Conservation (phyloP, 2,329 filamentous ascomycete species). For the Rhynchosporium agropyri region DNA sequence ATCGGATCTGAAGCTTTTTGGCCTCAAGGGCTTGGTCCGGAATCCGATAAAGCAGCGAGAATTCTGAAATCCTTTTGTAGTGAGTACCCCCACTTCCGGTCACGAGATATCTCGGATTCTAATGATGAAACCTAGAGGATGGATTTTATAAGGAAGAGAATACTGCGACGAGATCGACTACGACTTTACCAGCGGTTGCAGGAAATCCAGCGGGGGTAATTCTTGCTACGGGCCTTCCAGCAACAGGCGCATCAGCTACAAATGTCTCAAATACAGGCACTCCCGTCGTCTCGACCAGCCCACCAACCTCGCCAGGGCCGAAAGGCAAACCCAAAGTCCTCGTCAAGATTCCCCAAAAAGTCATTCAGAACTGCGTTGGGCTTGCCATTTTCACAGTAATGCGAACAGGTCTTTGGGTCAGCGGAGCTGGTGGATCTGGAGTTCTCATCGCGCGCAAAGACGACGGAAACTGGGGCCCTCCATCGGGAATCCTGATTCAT, state of each 20-base stretch:
- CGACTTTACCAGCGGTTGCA: background rate
- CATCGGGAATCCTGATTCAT: conserved; percentile 87
- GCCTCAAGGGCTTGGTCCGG: conserved; percentile 80
- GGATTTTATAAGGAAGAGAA: conserved; percentile 64
- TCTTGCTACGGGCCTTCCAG: background rate
- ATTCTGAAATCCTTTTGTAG: conserved; percentile 90
- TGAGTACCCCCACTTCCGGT: conserved; percentile 47
- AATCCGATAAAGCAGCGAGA: conserved; percentile 87
- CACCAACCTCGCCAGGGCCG: conserved; percentile 40
- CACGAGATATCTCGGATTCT: background rate
- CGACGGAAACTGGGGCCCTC: conserved; percentile 88
- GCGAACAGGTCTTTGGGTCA: conserved; percentile 89
- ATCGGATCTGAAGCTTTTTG: conserved; percentile 81
- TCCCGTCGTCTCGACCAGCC: background rate
- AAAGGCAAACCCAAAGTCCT: conserved; percentile 59
- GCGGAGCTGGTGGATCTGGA: conserved; percentile 87
- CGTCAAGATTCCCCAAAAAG: conserved; percentile 83
- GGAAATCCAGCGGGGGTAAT: background rate
- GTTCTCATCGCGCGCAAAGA: conserved; percentile 80
- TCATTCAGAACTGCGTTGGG: conserved; percentile 86
- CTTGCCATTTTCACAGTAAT: conserved; percentile 95
- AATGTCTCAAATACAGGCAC: no score
- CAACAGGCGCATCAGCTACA: background rate
- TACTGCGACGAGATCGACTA: conserved; percentile 31
- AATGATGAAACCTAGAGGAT: conserved; percentile 52